Conservation (phyloP, 345 rosid species). For the Clausena lansium region DNA sequence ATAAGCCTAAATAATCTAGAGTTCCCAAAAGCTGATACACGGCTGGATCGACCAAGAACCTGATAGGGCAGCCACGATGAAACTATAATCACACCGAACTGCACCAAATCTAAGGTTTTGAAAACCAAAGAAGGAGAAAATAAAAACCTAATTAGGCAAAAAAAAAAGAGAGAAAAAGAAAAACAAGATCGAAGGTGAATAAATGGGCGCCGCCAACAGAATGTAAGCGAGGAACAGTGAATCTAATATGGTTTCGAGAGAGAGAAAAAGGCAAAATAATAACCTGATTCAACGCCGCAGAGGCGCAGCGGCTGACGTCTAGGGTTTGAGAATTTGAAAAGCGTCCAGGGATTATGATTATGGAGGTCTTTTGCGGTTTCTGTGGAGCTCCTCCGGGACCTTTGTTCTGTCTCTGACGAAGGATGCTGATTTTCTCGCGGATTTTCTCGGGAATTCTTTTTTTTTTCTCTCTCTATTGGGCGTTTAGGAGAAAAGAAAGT, state of each 20-base stretch:
- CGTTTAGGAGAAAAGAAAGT: conserved; percentile 32
- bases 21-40: not conserved
- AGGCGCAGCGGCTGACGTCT: not conserved
- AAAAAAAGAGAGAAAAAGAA: too few relatives aligned
- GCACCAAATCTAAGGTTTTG: conserved; percentile 12
- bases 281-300: not conserved
- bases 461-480: not conserved
- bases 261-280: not conserved
- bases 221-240: not conserved
- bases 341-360: not conserved
- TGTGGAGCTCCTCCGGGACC: not conserved
- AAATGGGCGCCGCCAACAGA: not conserved
- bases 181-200: not conserved
- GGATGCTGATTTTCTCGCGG: not conserved
- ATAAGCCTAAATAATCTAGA: not conserved
- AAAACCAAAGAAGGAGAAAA: not conserved
- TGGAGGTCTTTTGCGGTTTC: not conserved
- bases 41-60: conserved; percentile 1
- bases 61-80: not conserved
- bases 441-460: conserved; percentile 18
- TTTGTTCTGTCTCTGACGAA: not conserved
- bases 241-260: not conserved
- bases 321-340: conserved; percentile 1
- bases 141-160: conserved; percentile 1
- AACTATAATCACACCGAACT: conserved; percentile 5